phyloP scores from a whole-genome alignment of 106 monocot genomes.

The Cymbidium sinense region DNA sequence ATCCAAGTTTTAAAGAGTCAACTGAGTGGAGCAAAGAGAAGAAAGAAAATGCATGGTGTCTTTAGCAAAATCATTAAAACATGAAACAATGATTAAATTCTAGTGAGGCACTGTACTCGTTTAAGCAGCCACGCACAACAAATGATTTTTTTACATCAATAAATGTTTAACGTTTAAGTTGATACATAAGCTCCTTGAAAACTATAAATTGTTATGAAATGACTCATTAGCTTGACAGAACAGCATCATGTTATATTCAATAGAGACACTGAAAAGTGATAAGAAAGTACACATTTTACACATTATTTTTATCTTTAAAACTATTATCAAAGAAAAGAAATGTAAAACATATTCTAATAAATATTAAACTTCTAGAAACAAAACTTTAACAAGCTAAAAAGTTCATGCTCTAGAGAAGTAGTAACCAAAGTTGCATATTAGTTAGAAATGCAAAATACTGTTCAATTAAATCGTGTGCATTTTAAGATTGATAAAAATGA shows the following conservation, averaged over 20 bases:
- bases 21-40: neutral
- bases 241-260: neutral
- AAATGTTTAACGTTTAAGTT: neutral
- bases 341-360: neutral
- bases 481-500: neutral
- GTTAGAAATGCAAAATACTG: neutral
- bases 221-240: neutral
- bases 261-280: neutral
- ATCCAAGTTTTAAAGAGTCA: neutral
- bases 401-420: neutral
- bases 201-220: neutral
- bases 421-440: neutral
- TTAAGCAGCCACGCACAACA: neutral
- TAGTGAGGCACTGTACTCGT: neutral
- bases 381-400: neutral
- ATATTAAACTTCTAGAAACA: neutral
- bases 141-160: neutral
- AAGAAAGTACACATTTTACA: neutral
- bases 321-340: neutral
- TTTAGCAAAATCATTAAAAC: neutral
- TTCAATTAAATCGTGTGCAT: neutral
- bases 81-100: neutral
- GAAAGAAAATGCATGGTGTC: neutral
- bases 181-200: neutral
- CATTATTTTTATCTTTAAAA: neutral